Evolutionary conservation across 495 filamentous ascomycete genomes (phyloP).

Genomic region (Viridothelium virens): DNA sequence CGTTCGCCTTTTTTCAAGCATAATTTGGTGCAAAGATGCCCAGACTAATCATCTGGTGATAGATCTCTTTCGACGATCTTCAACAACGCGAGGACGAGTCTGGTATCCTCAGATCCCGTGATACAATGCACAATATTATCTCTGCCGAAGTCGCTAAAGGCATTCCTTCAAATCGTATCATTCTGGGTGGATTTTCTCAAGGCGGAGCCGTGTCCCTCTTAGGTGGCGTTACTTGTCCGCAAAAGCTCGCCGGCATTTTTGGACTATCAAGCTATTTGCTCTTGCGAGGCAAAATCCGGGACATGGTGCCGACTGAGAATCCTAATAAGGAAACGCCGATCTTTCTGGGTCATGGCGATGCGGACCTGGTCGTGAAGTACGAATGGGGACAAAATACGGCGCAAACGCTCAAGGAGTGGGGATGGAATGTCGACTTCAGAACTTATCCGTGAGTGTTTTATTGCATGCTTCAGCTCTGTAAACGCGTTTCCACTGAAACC

Average conservation of each 20-base stretch:
- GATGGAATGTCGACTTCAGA: slow-evolving; percentile 65
- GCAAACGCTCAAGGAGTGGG: slow-evolving; percentile 54
- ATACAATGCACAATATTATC: slow-evolving; percentile 74
- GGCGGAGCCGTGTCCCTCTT: slow-evolving; percentile 55
- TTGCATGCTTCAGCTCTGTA: neutral
- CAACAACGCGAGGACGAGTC: slow-evolving; percentile 58
- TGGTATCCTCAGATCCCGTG: slow-evolving; percentile 64
- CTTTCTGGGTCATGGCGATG: slow-evolving; percentile 78
- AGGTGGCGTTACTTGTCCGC: slow-evolving; percentile 60
- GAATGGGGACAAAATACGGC: slow-evolving; percentile 59
- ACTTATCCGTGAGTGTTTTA: slow-evolving; percentile 56
- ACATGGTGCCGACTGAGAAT: slow-evolving; percentile 53
- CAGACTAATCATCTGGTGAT: neutral
- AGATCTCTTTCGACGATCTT: slow-evolving; percentile 28
- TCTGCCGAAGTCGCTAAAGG: slow-evolving; percentile 74
- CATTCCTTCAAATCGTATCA: slow-evolving; percentile 72
- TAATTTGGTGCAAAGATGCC: neutral
- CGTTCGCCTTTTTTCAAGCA: slow-evolving; percentile 24
- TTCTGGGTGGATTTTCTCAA: slow-evolving; percentile 68
- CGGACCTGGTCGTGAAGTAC: slow-evolving; percentile 61
- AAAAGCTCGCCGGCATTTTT: slow-evolving; percentile 80
- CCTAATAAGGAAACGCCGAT: slow-evolving; percentile 74
- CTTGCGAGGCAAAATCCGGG: slow-evolving; percentile 61
- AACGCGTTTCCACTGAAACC: neutral
- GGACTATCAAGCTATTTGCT: slow-evolving; percentile 77